A percentile compares a stretch with the other conserved stretches of the same genome.
Evolutionary conservation across 2,329 filamentous ascomycete genomes (phyloP).

Genomic region (Beauveria australis): DNA sequence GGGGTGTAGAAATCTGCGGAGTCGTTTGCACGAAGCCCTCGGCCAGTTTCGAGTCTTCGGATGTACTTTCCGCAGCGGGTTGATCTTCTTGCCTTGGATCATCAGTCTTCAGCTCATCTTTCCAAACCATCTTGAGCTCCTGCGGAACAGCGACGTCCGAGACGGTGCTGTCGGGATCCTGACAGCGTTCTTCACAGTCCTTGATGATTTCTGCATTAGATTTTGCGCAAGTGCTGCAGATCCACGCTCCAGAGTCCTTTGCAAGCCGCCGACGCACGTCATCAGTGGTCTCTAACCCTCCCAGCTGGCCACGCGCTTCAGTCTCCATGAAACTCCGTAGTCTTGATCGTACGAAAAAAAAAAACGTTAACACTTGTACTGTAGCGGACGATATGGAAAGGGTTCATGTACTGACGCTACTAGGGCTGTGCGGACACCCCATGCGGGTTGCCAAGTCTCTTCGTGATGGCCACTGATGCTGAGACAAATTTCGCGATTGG

Average conservation of each 20-base stretch:
- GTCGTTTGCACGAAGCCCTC: conserved; percentile 51
- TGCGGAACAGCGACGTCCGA: conserved; percentile 43
- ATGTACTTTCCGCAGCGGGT: conserved; percentile 34
- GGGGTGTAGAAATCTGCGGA: conserved; percentile 17
- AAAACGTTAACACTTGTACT: background rate
- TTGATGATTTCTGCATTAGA: conserved; percentile 66
- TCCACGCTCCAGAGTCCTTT: conserved; percentile 54
- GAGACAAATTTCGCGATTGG: conserved; percentile 94
- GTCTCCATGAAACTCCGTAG: conserved; percentile 91
- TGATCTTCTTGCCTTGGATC: conserved; percentile 15
- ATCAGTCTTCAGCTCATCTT: conserved; percentile 55
- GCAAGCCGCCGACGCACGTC: conserved; percentile 63
- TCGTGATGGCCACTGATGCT: conserved; percentile 93
- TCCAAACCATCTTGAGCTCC: conserved; percentile 59
- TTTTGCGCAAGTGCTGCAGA: conserved; percentile 61
- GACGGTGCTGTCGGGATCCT: conserved; percentile 21
- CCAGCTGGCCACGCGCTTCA: conserved; percentile 78
- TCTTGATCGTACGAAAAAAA: conserved; percentile 16
- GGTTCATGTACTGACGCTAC: conserved; percentile 37
- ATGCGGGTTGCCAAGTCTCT: conserved; percentile 97
- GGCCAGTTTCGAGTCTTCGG: conserved; percentile 32
- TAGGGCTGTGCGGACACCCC: conserved; percentile 88
- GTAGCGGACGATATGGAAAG: too few species aligned
- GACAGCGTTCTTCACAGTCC: conserved; percentile 54
- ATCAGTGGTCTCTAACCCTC: conserved; percentile 72